These are phyloP conservation scores for Tremellales sp. DNA, from an alignment of 1,284 basidiomycete species.

Conservation along the genomic window DNA sequence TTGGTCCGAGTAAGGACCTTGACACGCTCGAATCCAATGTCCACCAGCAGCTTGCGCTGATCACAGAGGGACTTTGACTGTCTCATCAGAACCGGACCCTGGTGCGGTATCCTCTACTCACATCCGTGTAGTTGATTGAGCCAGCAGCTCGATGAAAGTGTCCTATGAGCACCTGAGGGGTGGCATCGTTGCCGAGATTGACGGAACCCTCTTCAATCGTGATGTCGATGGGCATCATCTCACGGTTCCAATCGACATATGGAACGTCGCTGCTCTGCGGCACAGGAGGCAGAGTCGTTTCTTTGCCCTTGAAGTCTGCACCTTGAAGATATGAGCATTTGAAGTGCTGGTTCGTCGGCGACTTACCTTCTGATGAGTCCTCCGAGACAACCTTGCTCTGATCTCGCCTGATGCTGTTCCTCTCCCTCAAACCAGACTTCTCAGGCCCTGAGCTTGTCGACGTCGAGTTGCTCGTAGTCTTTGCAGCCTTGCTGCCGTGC, in stretches of 20 bases:
- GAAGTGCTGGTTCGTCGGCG: neutral
- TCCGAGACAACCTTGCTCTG: neutral
- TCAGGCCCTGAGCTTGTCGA: neutral
- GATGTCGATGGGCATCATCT: slow-evolving; percentile 74
- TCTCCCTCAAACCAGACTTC: neutral
- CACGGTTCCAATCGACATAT: slow-evolving; percentile 52
- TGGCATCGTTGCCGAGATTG: slow-evolving; percentile 76
- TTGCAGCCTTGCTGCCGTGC: neutral
- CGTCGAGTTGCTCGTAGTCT: neutral
- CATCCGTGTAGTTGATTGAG: slow-evolving; percentile 70
- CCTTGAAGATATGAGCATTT: too few species aligned
- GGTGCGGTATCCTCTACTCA: slow-evolving; percentile 39
- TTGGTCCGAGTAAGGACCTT: slow-evolving; percentile 70
- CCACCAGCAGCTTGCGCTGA: slow-evolving; percentile 70
- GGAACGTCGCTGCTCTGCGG: neutral
- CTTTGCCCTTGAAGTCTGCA: neutral
- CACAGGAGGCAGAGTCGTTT: neutral
- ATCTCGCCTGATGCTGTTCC: neutral
- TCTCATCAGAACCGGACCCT: slow-evolving; percentile 2
- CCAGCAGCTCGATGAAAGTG: slow-evolving; percentile 71
- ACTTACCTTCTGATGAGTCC: neutral
- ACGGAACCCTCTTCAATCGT: slow-evolving; percentile 69
- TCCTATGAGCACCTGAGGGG: slow-evolving; percentile 70
- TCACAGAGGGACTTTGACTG: slow-evolving; percentile 75
- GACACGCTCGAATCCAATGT: slow-evolving; percentile 64